phyloP scores from a whole-genome alignment of 495 filamentous ascomycete genomes.

The Penicillium steckii region DNA sequence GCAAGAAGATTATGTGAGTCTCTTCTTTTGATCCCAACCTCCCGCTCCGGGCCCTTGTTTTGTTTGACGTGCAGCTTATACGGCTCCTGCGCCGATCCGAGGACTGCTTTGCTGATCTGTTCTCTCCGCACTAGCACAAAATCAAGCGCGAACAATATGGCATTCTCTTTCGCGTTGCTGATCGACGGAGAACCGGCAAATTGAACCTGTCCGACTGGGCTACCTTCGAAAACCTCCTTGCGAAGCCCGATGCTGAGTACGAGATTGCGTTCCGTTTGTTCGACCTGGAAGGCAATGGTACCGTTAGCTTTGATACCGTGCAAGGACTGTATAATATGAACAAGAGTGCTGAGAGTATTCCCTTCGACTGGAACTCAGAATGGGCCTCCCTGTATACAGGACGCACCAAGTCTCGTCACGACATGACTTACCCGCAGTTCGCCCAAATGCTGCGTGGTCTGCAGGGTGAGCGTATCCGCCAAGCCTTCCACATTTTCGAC shows the following conservation, averaged over 20 bases:
- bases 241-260: slow-evolving; percentile 96
- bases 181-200: slow-evolving; percentile 67
- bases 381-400: slow-evolving; percentile 97
- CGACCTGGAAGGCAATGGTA: slow-evolving; percentile 76
- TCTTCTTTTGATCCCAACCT: neutral
- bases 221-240: slow-evolving; percentile 88
- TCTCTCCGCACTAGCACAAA: slow-evolving; percentile 68
- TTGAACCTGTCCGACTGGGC: slow-evolving; percentile 83
- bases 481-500: slow-evolving; percentile 91
- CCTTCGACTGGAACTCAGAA: slow-evolving; percentile 95
- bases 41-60: no score
- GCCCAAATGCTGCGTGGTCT: slow-evolving; percentile 96
- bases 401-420: slow-evolving; percentile 75
- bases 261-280: slow-evolving; percentile 98
- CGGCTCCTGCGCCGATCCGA: neutral
- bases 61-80: no score
- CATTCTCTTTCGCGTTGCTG: slow-evolving; percentile 88
- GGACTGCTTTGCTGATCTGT: slow-evolving; percentile 14
- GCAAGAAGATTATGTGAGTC: slow-evolving; percentile 86
- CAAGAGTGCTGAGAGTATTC: slow-evolving; percentile 76
- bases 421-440: slow-evolving; percentile 94
- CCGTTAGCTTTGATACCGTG: slow-evolving; percentile 85
- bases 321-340: slow-evolving; percentile 74
- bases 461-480: slow-evolving; percentile 91
- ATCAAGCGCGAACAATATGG: slow-evolving; percentile 93